Conservation (phyloP, 306 rosid species). For the Cajanus cajan region DNA sequence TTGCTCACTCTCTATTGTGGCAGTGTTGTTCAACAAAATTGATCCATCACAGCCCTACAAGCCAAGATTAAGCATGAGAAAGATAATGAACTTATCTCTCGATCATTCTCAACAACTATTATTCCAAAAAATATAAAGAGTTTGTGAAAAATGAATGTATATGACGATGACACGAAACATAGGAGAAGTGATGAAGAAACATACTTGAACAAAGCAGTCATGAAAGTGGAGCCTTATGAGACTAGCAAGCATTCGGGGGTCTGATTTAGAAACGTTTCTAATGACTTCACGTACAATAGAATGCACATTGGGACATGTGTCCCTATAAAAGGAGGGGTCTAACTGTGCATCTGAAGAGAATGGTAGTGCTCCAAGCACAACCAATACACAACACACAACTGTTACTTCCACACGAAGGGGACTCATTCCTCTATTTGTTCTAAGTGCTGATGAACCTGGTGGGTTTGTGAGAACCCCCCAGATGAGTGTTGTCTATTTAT, state of each 20-base stretch:
- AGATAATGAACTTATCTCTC: neutral
- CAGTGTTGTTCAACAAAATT: conserved; percentile 47
- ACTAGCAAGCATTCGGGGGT: neutral
- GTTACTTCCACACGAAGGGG: neutral
- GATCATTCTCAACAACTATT: neutral
- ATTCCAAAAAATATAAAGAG: no score
- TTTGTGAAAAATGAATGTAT: no score
- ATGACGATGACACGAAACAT: no score
- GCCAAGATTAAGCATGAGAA: neutral
- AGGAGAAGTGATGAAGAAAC: neutral
- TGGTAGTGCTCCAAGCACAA: neutral
- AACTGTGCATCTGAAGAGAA: neutral
- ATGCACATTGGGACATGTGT: neutral
- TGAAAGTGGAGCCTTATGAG: neutral
- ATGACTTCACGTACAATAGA: neutral
- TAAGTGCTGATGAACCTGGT: neutral
- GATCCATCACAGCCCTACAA: conserved; percentile 47
- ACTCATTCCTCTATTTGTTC: neutral
- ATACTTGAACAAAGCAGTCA: neutral
- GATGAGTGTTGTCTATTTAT: neutral
- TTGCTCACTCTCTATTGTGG: conserved; percentile 48
- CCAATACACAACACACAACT: neutral
- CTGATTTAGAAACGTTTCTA: neutral
- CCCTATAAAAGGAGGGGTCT: neutral
- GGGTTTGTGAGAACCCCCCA: neutral